Evolutionary conservation across 305 asterid genomes (phyloP), one percentile per base, ranked within the genome.

Genomic region (Rubia tinctorum): DNA sequence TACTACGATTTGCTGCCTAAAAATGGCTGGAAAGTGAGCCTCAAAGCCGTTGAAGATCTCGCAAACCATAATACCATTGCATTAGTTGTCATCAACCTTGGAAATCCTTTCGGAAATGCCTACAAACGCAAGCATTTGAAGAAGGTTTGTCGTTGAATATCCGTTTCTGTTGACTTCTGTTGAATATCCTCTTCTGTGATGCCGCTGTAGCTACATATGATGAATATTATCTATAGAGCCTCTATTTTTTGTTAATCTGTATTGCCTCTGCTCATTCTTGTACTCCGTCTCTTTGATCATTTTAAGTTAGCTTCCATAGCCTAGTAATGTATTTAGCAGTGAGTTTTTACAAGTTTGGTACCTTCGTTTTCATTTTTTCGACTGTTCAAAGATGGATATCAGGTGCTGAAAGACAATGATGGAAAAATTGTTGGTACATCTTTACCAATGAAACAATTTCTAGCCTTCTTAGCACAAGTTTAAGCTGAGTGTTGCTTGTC

Each of bases 21-120:
- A 0, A 81, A 75, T 43, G 80, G 77, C 17, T 90, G 96, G 96
- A 89, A 90, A 80, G 91, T 88, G 44, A 83, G 88, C 78, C 88
- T 90, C 23, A 76, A 86, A 27, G 78, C 81, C 14, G 82, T 90
- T 8, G 90, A 87, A 84, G 82, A n/a, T 80, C 71, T 82, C 53
- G 81, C 85, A 27, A 81, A 82, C 67, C 75, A 76, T 56, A 80
- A 82, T 34, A 79, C 85, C n/a, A 44, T 82, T 49, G 85, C 56
- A 13, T 51, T 82, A 18, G 85, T 79, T 10, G 27, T 82, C 61
- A 82, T 82, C 60, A 82, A 82, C 76, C 85, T 83, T 2, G 85
- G 85, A 5, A 82, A 82, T 82, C 85, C 85, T 45, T 82, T 83
- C 76, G 85, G 85, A n/a, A 82, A 82, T 39, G 85, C 79, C 66